Evolutionary conservation across 257 asterid species (phyloP).

Genomic region (Lycium ferocissimum): DNA sequence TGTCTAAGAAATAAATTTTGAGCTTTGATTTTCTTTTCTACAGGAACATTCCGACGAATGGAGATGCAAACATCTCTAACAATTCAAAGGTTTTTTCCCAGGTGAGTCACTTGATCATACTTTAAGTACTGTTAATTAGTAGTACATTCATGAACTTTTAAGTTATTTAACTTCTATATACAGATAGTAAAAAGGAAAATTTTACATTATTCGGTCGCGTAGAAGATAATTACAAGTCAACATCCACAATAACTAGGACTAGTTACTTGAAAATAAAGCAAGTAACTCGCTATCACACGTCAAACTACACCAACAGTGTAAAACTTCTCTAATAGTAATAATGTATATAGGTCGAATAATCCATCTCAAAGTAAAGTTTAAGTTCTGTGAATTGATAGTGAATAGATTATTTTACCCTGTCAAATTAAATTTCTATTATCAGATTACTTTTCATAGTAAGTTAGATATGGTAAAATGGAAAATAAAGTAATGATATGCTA

Average conservation of each 20-base stretch:
- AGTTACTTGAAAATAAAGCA: not conserved
- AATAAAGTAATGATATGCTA: not conserved
- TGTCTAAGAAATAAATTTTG: not conserved
- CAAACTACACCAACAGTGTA: not conserved
- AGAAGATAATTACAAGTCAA: not conserved
- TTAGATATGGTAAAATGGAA: not conserved
- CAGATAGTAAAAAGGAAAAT: not conserved
- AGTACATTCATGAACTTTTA: not conserved
- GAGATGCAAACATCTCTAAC: constrained; percentile 56
- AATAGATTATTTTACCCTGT: not conserved
- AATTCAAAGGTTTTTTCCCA: constrained; percentile 45
- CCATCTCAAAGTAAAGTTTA: not conserved
- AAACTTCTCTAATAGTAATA: not conserved
- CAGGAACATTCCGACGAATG: constrained; percentile 75
- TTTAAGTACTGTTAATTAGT: not conserved
- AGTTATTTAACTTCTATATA: not conserved
- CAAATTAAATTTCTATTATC: not conserved
- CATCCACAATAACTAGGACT: not conserved
- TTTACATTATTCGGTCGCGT: not conserved
- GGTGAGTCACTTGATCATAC: too few relatives aligned
- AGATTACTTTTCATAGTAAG: not conserved
- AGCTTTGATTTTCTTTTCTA: not conserved
- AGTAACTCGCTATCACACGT: not conserved
- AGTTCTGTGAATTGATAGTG: not conserved
- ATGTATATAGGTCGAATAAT: not conserved